Conservation (phyloP, 805 yeast species). For the Pichia phayaonensis region DNA sequence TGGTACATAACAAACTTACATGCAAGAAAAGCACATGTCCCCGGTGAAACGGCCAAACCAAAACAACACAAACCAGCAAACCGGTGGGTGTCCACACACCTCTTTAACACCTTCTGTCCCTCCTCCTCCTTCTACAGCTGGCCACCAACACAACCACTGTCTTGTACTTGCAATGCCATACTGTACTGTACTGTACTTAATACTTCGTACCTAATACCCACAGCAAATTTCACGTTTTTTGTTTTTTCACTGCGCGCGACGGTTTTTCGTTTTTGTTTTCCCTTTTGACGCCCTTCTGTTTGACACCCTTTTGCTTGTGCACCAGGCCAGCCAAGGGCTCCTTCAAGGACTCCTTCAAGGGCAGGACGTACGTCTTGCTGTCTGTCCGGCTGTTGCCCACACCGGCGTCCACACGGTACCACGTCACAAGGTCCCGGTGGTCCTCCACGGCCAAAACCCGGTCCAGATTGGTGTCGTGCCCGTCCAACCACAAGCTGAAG, state of each 20-base stretch:
- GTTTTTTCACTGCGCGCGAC: not conserved
- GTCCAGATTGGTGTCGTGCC: constrained; percentile 7
- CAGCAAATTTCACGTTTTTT: not conserved
- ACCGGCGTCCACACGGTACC: constrained; percentile 48
- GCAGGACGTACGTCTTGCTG: constrained; percentile 31
- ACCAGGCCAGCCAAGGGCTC: not conserved
- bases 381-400: constrained; percentile 59
- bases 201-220: not conserved
- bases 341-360: constrained; percentile 7
- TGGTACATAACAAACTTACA: no score
- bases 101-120: no score
- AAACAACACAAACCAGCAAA: no score
- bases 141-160: no score
- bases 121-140: no score
- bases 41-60: no score
- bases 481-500: constrained; percentile 58
- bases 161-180: no score
- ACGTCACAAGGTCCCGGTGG: constrained; percentile 20
- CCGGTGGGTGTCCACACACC: no score
- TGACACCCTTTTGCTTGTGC: not conserved
- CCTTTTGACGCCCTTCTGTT: not conserved
- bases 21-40: no score
- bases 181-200: no score
- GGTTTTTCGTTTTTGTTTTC: not conserved
- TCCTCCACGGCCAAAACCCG: not conserved